Evolutionary conservation across 1,139 yeast species (phyloP).

Genomic region (Meyerozyma guilliermondii): DNA sequence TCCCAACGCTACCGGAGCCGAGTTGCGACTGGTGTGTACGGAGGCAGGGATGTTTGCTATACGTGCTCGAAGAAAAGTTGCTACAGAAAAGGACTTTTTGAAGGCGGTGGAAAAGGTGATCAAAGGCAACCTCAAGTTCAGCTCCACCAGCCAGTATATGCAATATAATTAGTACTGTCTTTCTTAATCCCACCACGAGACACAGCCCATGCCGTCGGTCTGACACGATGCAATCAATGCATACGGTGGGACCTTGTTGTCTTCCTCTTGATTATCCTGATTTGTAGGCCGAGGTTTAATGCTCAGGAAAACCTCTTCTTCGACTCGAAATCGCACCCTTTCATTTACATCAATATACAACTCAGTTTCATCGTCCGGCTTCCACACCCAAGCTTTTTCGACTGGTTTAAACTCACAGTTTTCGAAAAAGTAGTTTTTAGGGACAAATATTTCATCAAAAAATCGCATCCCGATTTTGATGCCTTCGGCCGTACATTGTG

Average conservation of each 20-base stretch:
- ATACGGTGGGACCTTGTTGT: conserved; percentile 60
- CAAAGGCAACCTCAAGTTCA: conserved; percentile 96
- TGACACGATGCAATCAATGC: conserved; percentile 89
- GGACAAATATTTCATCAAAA: conserved; percentile 89
- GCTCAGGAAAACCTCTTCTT: conserved; percentile 79
- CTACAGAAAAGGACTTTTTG: conserved; percentile 93
- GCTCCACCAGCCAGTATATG: conserved; percentile 96
- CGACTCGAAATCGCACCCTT: conserved; percentile 84
- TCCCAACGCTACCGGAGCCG: conserved; percentile 98
- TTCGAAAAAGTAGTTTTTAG: conserved; percentile 76
- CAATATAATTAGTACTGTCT: conserved; percentile 65
- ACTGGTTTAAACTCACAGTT: conserved; percentile 61
- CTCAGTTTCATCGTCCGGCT: conserved; percentile 63
- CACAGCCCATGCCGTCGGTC: conserved; percentile 93
- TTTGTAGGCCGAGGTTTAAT: conserved; percentile 64
- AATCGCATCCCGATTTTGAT: conserved; percentile 78
- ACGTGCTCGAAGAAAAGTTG: conserved; percentile 96
- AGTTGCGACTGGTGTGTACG: conserved; percentile 67
- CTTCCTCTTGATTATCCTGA: conserved; percentile 26
- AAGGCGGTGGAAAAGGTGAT: conserved; percentile 98
- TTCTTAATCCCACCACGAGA: conserved; percentile 85
- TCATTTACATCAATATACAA: conserved; percentile 86
- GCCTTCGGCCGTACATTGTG: conserved; percentile 83
- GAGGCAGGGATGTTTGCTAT: conserved; percentile 99
- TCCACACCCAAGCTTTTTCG: conserved; percentile 97